These are phyloP conservation scores for Xylariaceae sp. DNA, from an alignment of 2,329 filamentous ascomycete genomes.

Conservation along the genomic window DNA sequence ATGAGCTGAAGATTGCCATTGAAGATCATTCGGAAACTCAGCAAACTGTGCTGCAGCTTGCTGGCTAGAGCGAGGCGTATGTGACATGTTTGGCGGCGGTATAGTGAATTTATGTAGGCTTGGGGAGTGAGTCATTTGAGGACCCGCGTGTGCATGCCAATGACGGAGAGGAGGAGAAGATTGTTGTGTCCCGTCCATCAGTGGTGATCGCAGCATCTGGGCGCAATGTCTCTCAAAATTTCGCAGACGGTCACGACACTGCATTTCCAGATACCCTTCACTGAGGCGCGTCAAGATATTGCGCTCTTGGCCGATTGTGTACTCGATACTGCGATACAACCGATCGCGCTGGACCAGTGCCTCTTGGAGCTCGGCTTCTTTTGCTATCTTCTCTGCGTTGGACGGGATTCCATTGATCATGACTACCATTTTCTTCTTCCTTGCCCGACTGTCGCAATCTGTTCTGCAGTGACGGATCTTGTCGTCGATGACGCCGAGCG, in stretches of 20 bases:
- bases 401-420: background rate
- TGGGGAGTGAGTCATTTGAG: no score
- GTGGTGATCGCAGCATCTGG: no score
- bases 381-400: background rate
- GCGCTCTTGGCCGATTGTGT: conserved; percentile 44
- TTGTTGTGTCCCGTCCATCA: no score
- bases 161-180: no score
- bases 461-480: conserved; percentile 15
- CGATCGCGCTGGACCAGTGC: conserved; percentile 38
- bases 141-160: no score
- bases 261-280: conserved; percentile 48
- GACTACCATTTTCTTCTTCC: conserved; percentile 1
- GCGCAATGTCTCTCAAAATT: no score
- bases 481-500: conserved; percentile 37
- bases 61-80: no score
- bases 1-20: no score
- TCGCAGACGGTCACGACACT: conserved; percentile 40
- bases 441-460: background rate
- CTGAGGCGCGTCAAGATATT: conserved; percentile 42
- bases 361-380: background rate
- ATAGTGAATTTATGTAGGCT: no score
- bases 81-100: no score
- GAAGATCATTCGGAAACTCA: no score
- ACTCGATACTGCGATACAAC: conserved; percentile 40
- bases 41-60: no score